Conservation (phyloP, 2,329 filamentous ascomycete species). For the Neurospora crassa region DNA sequence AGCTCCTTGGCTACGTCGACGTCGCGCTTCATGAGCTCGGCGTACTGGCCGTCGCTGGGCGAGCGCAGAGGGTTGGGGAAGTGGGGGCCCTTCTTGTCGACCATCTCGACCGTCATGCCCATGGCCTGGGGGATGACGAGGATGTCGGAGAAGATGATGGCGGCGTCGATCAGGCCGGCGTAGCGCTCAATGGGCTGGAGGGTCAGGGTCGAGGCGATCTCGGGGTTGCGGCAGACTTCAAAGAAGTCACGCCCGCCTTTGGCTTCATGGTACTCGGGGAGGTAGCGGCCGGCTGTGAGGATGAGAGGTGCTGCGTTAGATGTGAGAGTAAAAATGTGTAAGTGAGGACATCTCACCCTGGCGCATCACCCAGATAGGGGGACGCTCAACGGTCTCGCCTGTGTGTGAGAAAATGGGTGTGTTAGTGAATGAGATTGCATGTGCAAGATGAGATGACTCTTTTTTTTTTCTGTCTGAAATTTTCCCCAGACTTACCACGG, state of each 20-base stretch:
- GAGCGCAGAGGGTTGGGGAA: conserved; percentile 77
- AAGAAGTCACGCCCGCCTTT: conserved; percentile 93
- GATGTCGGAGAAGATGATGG: conserved; percentile 98
- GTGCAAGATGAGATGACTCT: conserved; percentile 6
- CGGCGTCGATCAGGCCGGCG: conserved; percentile 81
- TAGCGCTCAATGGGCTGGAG: conserved; percentile 92
- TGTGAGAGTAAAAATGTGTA: background rate
- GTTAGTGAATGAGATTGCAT: conserved; percentile 9
- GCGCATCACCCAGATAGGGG: conserved; percentile 98
- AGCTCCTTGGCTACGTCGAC: conserved; percentile 82
- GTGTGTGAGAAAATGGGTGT: conserved; percentile 13
- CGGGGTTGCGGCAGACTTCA: conserved; percentile 87
- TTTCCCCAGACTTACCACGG: conserved; percentile 50
- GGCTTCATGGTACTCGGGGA: conserved; percentile 94
- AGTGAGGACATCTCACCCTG: conserved; percentile 53
- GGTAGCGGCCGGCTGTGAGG: conserved; percentile 75
- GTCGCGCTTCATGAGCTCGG: conserved; percentile 60
- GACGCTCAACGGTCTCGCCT: conserved; percentile 86
- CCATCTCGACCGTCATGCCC: conserved; percentile 98
- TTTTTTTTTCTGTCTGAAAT: background rate
- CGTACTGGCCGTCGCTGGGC: conserved; percentile 77
- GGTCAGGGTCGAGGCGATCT: conserved; percentile 87
- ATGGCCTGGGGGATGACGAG: conserved; percentile 95
- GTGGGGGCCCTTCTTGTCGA: conserved; percentile 92
- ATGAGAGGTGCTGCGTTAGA: conserved; percentile 8